Conservation (phyloP, 441 rosid genomes). For the Eutrema salsugineum region DNA sequence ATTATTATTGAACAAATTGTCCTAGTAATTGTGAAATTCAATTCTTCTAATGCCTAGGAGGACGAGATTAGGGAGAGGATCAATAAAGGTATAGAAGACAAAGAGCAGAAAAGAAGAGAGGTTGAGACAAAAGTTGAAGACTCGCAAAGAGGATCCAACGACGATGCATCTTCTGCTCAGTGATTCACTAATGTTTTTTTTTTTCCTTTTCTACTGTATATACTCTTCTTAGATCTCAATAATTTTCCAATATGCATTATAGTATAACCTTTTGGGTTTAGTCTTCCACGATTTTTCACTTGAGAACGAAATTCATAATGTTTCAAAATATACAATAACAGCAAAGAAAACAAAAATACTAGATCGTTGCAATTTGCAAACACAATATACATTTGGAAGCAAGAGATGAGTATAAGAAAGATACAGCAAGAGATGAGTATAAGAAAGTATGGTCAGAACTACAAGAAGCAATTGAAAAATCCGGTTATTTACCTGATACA, state of each 20-base stretch:
- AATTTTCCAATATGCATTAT: too few species aligned
- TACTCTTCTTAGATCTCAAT: not conserved
- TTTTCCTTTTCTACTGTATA: not conserved
- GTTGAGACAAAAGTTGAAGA: constrained; percentile 19
- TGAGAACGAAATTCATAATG: too few species aligned
- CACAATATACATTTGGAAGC: too few species aligned
- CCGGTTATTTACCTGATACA: constrained; percentile 37
- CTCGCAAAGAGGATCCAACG: constrained; percentile 1
- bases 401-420: too few species aligned
- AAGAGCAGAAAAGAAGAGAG: constrained; percentile 18
- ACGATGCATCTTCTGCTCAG: not conserved
- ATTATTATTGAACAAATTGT: not conserved
- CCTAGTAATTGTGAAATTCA: not conserved
- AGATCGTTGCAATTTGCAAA: too few species aligned
- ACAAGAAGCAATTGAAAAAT: constrained; percentile 28
- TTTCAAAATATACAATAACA: too few species aligned
- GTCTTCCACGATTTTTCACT: too few species aligned
- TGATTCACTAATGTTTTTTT: not conserved
- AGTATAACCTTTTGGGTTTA: not conserved
- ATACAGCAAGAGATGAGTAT: constrained; percentile 34
- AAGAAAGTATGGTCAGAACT: constrained; percentile 32
- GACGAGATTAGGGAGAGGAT: constrained; percentile 20
- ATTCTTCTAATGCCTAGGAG: constrained; percentile 7
- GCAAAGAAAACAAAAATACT: too few species aligned
- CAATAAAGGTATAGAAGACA: constrained; percentile 21